A percentile compares a stretch with the other conserved stretches of the same genome.
These are phyloP conservation scores for Tetrastigma voinierianum DNA, from an alignment of 164 flowering plant species.

Conservation along the genomic window DNA sequence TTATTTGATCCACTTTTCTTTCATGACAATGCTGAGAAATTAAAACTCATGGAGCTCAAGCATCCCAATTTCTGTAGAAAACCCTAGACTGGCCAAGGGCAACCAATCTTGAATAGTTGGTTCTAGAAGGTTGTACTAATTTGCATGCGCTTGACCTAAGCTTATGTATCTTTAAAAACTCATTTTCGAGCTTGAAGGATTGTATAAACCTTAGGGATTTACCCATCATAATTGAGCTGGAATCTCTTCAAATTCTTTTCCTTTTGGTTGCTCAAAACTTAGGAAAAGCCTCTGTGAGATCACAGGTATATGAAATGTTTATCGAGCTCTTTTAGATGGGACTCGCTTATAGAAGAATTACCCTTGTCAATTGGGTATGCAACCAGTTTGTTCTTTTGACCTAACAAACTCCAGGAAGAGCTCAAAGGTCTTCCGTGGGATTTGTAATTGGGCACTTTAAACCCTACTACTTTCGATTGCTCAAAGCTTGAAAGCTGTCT, in stretches of 20 bases:
- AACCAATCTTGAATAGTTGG: slow-evolving; percentile 7
- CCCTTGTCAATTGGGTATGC: too few species aligned
- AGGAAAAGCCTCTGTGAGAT: too few species aligned
- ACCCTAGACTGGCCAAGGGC: slow-evolving; percentile 4
- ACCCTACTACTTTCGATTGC: too few species aligned
- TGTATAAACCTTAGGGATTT: slow-evolving; percentile 14
- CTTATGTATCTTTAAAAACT: slow-evolving; percentile 14
- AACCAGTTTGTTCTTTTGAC: too few species aligned
- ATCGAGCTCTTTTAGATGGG: too few species aligned
- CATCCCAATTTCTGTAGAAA: not conserved
- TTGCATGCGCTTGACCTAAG: slow-evolving; percentile 13
- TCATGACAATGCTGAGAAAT: not conserved
- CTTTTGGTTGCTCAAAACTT: too few species aligned
- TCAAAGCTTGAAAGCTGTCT: too few species aligned
- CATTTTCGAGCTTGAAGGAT: not conserved
- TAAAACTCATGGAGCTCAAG: slow-evolving; percentile 5
- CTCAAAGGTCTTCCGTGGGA: too few species aligned
- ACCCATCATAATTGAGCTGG: slow-evolving; percentile 1
- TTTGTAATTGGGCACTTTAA: too few species aligned
- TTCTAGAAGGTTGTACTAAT: slow-evolving; percentile 15
- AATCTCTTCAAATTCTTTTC: not conserved
- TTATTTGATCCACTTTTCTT: not conserved
- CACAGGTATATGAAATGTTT: too few species aligned
- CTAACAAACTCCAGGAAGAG: too few species aligned
- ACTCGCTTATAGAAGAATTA: too few species aligned